These are phyloP conservation scores for Aspergillus unguis DNA, from an alignment of 2,329 filamentous ascomycete genomes.

Conservation along the genomic window DNA sequence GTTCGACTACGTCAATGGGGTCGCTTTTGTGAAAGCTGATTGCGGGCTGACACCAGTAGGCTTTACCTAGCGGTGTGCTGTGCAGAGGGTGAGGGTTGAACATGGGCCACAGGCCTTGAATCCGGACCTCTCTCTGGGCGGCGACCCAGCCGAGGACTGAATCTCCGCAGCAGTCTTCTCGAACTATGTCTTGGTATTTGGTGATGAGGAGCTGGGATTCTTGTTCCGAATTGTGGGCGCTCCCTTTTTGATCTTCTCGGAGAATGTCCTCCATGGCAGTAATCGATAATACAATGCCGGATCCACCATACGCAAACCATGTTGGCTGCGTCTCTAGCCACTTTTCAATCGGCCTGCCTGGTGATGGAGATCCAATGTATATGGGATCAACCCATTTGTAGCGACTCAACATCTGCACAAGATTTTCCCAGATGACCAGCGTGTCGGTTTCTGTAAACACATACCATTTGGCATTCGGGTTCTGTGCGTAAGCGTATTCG, in stretches of 20 bases:
- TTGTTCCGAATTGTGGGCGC: constrained; percentile 21
- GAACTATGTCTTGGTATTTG: constrained; percentile 43
- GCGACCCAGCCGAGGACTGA: constrained; percentile 51
- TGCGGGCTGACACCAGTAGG: constrained; percentile 52
- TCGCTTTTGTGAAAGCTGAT: constrained; percentile 49
- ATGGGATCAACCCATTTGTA: constrained; percentile 45
- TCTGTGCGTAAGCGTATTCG: constrained; percentile 48
- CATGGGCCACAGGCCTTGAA: constrained; percentile 51
- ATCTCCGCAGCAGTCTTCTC: constrained; percentile 53
- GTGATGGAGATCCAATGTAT: constrained; percentile 52
- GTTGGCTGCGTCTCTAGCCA: constrained; percentile 12
- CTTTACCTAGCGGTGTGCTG: constrained; percentile 46
- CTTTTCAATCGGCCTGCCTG: constrained; percentile 28
- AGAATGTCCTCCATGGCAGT: constrained; percentile 46
- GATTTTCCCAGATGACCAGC: constrained; percentile 45
- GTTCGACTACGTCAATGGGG: background rate
- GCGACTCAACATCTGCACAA: constrained; percentile 50
- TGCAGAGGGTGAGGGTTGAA: constrained; percentile 51
- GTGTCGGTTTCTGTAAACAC: constrained; percentile 58
- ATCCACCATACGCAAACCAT: constrained; percentile 51
- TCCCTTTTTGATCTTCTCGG: background rate
- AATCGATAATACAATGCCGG: constrained; percentile 48
- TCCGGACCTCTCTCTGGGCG: constrained; percentile 42
- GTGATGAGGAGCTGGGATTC: constrained; percentile 41
- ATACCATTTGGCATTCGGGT: constrained; percentile 53